phyloP scores from a whole-genome alignment of 2,329 filamentous ascomycete genomes.

The Arthrobotrys megalospora region DNA sequence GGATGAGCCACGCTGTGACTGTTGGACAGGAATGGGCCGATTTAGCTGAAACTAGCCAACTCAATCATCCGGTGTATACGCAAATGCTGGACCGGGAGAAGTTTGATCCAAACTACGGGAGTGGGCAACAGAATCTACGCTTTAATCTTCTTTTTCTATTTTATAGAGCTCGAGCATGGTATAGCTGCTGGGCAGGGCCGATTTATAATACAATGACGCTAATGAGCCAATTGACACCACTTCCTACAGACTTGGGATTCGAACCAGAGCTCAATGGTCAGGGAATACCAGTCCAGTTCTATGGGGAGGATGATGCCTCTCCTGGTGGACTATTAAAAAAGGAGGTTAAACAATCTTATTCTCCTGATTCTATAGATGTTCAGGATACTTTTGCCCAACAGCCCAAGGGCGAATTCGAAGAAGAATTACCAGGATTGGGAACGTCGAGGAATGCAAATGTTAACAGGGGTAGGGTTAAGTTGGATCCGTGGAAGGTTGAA shows the following conservation, averaged over 20 bases:
- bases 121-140: not conserved
- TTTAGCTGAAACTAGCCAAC: too few species aligned
- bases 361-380: too few species aligned
- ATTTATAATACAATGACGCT: not conserved
- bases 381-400: too few species aligned
- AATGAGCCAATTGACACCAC: not conserved
- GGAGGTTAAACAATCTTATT: too few species aligned
- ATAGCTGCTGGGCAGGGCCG: not conserved
- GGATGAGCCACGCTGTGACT: not conserved
- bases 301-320: too few species aligned
- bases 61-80: slow-evolving; percentile 3
- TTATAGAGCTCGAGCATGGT: not conserved
- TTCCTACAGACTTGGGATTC: not conserved
- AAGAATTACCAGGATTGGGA: too few species aligned
- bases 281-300: too few species aligned
- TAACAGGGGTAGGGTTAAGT: too few species aligned
- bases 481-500: too few species aligned
- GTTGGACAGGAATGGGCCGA: not conserved
- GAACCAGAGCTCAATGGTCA: not conserved
- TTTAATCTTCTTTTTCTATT: not conserved
- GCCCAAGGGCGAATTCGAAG: too few species aligned
- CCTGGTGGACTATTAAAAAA: too few species aligned
- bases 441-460: too few species aligned
- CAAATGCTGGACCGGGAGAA: not conserved
- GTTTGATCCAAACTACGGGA: not conserved